Evolutionary conservation across 306 rosid species (phyloP).

Genomic region (Inga laurina): DNA sequence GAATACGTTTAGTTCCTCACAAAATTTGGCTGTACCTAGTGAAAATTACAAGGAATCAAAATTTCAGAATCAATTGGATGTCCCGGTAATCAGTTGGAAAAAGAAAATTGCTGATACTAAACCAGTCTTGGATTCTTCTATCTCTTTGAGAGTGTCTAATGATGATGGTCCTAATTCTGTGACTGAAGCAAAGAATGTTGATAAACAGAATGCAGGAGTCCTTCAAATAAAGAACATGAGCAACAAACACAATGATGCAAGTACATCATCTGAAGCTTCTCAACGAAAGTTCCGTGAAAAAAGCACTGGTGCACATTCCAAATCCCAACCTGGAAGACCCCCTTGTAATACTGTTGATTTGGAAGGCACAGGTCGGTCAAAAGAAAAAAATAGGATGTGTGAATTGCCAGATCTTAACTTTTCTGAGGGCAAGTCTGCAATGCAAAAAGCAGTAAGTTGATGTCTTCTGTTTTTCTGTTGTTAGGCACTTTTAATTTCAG

Average conservation of each 20-base stretch:
- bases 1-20: slow-evolving; percentile 49
- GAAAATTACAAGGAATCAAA: slow-evolving; percentile 55
- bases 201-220: slow-evolving; percentile 62
- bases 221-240: slow-evolving; percentile 57
- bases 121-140: slow-evolving; percentile 54
- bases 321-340: slow-evolving; percentile 63
- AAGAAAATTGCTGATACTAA: slow-evolving; percentile 63
- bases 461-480: slow-evolving; percentile 17
- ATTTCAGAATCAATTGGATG: slow-evolving; percentile 52
- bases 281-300: slow-evolving; percentile 66
- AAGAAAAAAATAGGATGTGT: slow-evolving; percentile 66
- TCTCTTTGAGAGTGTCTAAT: slow-evolving; percentile 57
- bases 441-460: slow-evolving; percentile 65
- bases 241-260: slow-evolving; percentile 65
- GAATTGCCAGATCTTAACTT: slow-evolving; percentile 70
- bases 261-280: slow-evolving; percentile 52
- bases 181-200: slow-evolving; percentile 60
- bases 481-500: slow-evolving; percentile 1
- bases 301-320: slow-evolving; percentile 57
- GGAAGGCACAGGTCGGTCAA: slow-evolving; percentile 50
- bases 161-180: slow-evolving; percentile 52
- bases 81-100: slow-evolving; percentile 50
- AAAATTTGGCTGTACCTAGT: slow-evolving; percentile 47
- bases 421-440: slow-evolving; percentile 51
- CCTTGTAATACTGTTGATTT: slow-evolving; percentile 44